Evolutionary conservation across 2,329 filamentous ascomycete genomes (phyloP).

Genomic region (Monilinia fructicola): DNA sequence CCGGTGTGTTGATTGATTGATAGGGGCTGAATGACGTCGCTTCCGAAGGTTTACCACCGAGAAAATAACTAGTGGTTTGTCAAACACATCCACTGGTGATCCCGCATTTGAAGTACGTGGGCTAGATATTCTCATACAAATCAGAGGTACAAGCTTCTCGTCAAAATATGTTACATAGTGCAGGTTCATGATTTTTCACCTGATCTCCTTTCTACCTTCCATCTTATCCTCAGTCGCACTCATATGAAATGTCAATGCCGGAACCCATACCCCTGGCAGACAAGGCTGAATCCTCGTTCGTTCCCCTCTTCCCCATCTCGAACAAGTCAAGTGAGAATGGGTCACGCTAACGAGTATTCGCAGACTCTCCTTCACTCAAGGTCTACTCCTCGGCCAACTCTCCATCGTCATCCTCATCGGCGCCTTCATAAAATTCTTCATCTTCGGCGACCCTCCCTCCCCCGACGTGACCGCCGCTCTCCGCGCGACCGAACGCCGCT

Average conservation of each 20-base stretch:
- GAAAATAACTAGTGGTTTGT: not conserved
- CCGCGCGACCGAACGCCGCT: slow-evolving; percentile 71
- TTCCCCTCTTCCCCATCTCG: slow-evolving; percentile 22
- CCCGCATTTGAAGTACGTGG: not conserved
- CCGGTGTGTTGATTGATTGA: not conserved
- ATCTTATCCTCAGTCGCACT: not conserved
- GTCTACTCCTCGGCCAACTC: slow-evolving; percentile 88
- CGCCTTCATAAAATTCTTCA: slow-evolving; percentile 99
- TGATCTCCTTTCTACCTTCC: not conserved
- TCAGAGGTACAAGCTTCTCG: not conserved
- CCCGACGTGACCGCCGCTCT: slow-evolving; percentile 76
- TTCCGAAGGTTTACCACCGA: slow-evolving; percentile 10
- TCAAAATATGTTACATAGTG: not conserved
- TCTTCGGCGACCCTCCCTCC: slow-evolving; percentile 90
- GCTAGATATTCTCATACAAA: not conserved
- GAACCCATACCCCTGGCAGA: slow-evolving; percentile 6
- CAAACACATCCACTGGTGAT: too few relatives aligned
- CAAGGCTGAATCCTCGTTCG: slow-evolving; percentile 46
- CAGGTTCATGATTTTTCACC: not conserved
- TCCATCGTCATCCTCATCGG: slow-evolving; percentile 88
- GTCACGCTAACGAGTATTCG: not conserved
- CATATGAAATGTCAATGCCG: slow-evolving; percentile 20
- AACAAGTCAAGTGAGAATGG: slow-evolving; percentile 13
- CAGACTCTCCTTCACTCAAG: slow-evolving; percentile 88
- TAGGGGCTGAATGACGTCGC: slow-evolving; percentile 19